phyloP scores from a whole-genome alignment of 2,329 filamentous ascomycete species.

The Botrytis galanthina region DNA sequence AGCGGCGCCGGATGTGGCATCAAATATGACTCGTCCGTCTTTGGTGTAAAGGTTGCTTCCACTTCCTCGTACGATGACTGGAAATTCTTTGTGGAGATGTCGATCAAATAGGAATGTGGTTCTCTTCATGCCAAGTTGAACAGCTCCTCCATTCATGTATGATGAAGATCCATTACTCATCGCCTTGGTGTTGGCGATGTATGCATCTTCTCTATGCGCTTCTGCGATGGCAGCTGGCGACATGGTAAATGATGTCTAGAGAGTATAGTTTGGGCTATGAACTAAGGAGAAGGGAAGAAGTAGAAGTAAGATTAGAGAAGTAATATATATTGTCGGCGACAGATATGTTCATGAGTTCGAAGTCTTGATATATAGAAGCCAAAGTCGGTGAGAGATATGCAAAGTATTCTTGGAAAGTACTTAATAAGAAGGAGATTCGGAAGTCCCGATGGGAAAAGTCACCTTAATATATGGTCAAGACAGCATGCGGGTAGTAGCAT shows the following conservation, averaged over 20 bases:
- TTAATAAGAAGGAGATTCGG: conserved; percentile 12
- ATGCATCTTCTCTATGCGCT: conserved; percentile 1
- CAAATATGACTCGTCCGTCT: conserved; percentile 61
- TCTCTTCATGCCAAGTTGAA: conserved; percentile 22
- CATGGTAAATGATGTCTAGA: conserved; percentile 11
- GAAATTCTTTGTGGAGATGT: conserved; percentile 34
- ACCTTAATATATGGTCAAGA: conserved; percentile 16
- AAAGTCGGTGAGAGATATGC: background rate
- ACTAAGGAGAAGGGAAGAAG: background rate
- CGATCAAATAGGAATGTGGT: conserved; percentile 33
- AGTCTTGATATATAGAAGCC: conserved; percentile 7
- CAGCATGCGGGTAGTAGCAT: conserved; percentile 14
- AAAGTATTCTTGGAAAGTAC: background rate
- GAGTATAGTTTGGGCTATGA: background rate
- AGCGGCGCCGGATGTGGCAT: conserved; percentile 71
- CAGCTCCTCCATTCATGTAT: conserved; percentile 11
- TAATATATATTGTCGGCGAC: background rate
- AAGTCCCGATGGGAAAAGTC: background rate
- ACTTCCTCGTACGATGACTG: conserved; percentile 31
- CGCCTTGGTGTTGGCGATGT: background rate
- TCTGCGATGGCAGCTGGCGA: conserved; percentile 20
- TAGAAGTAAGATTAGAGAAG: conserved; percentile 5
- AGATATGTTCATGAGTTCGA: background rate
- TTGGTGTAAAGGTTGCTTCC: conserved; percentile 35
- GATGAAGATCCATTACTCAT: conserved; percentile 1